Percentiles rank a stretch among this genome's conserved stretches.
Evolutionary conservation across 495 filamentous ascomycete genomes (phyloP).

Genomic region (Aspergillus wentii): DNA sequence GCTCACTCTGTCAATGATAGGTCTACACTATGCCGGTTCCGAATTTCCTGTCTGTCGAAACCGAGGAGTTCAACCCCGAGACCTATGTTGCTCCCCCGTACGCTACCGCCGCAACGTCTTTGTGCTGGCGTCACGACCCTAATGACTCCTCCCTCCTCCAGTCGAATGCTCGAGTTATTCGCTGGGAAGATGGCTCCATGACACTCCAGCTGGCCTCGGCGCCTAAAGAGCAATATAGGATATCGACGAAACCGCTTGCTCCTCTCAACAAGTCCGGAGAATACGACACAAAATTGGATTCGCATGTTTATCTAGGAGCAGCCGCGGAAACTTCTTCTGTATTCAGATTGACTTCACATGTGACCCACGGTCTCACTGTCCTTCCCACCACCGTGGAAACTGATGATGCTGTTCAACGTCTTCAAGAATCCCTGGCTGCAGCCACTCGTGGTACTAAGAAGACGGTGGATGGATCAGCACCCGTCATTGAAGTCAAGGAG

Average conservation of each 20-base stretch:
- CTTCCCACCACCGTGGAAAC: conserved; percentile 63
- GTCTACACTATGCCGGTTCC: conserved; percentile 76
- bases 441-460: conserved; percentile 52
- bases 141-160: conserved; percentile 53
- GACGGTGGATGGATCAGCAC: conserved; percentile 53
- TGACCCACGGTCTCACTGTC: conserved; percentile 72
- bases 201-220: conserved; percentile 71
- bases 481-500: conserved; percentile 56
- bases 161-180: conserved; percentile 72
- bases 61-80: conserved; percentile 65
- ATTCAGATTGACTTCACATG: conserved; percentile 71
- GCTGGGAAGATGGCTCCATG: conserved; percentile 80
- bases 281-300: conserved; percentile 67
- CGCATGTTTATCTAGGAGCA: conserved; percentile 77
- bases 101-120: conserved; percentile 59
- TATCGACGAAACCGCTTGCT: conserved; percentile 69
- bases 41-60: conserved; percentile 70
- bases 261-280: conserved; percentile 55
- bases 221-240: conserved; percentile 73
- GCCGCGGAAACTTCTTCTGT: conserved; percentile 64
- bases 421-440: conserved; percentile 65
- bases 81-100: conserved; percentile 67
- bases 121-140: conserved; percentile 69
- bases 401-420: conserved; percentile 71
- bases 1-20: conserved; percentile 35